Evolutionary conservation across 257 asterid genomes (phyloP).

Genomic region (Scutellaria baicalensis): DNA sequence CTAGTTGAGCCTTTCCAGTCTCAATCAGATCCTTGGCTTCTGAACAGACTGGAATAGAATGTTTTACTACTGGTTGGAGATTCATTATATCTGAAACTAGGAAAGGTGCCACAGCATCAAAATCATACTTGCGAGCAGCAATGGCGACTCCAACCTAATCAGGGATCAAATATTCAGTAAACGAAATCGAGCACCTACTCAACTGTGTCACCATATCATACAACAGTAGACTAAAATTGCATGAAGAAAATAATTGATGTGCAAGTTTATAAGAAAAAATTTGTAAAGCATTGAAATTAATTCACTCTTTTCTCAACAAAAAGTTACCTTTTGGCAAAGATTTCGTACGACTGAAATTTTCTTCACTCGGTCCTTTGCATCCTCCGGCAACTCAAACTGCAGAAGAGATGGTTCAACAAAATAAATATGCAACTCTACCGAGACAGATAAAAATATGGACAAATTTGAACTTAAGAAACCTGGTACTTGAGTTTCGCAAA

Average conservation of each 20-base stretch:
- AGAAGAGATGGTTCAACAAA: conserved; percentile 7
- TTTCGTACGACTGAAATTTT: conserved; percentile 72
- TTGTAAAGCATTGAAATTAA: neutral
- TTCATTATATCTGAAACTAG: conserved; percentile 72
- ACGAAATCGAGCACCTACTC: neutral
- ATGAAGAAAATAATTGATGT: neutral
- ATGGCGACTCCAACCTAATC: conserved; percentile 78
- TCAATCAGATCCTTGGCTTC: conserved; percentile 95
- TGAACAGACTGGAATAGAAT: conserved; percentile 90
- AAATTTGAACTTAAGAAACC: conserved; percentile 34
- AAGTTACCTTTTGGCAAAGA: conserved; percentile 74
- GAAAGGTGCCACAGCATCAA: conserved; percentile 63
- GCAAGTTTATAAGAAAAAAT: neutral
- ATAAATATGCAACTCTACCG: neutral
- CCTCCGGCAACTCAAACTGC: conserved; percentile 79
- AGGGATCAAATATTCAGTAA: neutral
- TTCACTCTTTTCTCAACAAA: neutral
- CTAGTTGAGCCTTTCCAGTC: conserved; percentile 88
- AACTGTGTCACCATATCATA: neutral
- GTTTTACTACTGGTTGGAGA: conserved; percentile 89
- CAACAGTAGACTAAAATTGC: neutral
- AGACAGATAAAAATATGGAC: conserved; percentile 4
- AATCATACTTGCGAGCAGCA: conserved; percentile 79
- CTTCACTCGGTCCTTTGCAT: conserved; percentile 53
- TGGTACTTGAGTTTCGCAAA: conserved; percentile 79